phyloP scores from a whole-genome alignment of 352 stramenopile genomes.

The Pythium chondricola region DNA sequence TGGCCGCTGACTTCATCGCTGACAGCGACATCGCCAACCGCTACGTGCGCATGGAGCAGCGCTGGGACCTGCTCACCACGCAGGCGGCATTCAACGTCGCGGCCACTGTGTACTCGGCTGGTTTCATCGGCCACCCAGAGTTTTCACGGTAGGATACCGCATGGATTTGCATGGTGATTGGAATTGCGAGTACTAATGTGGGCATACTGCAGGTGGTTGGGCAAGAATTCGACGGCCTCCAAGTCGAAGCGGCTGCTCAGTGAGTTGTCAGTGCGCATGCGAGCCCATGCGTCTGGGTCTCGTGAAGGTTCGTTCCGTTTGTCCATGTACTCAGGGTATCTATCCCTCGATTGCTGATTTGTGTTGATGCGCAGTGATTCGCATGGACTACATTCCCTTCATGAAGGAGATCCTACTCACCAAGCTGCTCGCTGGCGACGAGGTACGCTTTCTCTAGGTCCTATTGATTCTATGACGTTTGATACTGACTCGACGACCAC shows the following conservation, averaged over 20 bases:
- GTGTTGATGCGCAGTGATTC: conserved; percentile 80
- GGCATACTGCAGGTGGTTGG: conserved; percentile 90
- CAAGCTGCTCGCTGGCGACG: conserved; percentile 65
- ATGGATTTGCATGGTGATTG: neutral
- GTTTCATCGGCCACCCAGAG: conserved; percentile 86
- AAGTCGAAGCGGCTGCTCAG: conserved; percentile 94
- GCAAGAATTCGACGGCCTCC: conserved; percentile 94
- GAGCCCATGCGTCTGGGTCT: conserved; percentile 75
- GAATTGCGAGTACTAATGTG: conserved; percentile 9
- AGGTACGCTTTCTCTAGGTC: conserved; percentile 29
- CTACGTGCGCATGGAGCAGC: conserved; percentile 79
- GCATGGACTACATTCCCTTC: conserved; percentile 83
- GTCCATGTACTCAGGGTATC: neutral
- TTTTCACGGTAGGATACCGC: conserved; percentile 68
- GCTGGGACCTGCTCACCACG: conserved; percentile 94
- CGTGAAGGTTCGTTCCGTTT: conserved; percentile 45
- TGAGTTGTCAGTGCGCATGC: conserved; percentile 96
- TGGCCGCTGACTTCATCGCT: conserved; percentile 90
- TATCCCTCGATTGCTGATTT: neutral
- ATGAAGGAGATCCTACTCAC: conserved; percentile 88
- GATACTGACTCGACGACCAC: neutral
- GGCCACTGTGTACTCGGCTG: conserved; percentile 71
- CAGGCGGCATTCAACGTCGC: conserved; percentile 89
- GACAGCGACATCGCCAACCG: conserved; percentile 79
- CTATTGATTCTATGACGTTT: neutral